These are phyloP conservation scores for Trametes pubescens DNA, from an alignment of 1,284 basidiomycete species.

Conservation along the genomic window DNA sequence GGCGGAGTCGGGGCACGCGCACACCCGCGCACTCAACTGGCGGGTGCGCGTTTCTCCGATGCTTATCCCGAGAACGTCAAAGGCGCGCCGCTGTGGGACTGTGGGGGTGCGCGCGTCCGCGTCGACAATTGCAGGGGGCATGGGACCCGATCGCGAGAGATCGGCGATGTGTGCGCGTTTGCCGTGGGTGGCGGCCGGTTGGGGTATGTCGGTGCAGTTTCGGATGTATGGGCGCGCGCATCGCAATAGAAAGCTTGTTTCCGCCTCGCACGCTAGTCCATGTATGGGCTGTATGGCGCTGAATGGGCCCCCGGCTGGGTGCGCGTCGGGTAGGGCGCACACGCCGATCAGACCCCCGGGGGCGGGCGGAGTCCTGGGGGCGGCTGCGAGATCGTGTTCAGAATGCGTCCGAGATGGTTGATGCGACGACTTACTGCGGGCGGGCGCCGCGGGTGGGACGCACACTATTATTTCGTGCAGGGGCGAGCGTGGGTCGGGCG, in stretches of 20 bases:
- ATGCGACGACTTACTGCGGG: conserved; percentile 11
- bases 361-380: background rate
- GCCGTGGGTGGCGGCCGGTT: conserved; percentile 26
- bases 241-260: conserved; percentile 34
- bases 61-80: conserved; percentile 21
- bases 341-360: background rate
- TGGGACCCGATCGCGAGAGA: conserved; percentile 26
- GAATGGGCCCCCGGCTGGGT: conserved; percentile 11
- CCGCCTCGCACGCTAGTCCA: conserved; percentile 30
- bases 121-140: conserved; percentile 7
- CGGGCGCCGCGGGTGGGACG: background rate
- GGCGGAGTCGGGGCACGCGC: conserved; percentile 8
- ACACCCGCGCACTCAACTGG: background rate
- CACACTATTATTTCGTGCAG: conserved; percentile 5
- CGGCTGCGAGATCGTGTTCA: conserved; percentile 10
- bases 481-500: conserved; percentile 11
- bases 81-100: conserved; percentile 15
- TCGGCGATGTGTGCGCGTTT: conserved; percentile 29
- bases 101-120: conserved; percentile 20
- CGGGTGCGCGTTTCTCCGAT: conserved; percentile 28
- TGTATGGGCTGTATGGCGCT: conserved; percentile 23
- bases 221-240: conserved; percentile 25
- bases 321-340: conserved; percentile 5
- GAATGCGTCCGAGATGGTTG: conserved; percentile 15
- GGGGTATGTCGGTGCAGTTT: conserved; percentile 34